Percentiles rank a stretch among this genome's conserved stretches.
Evolutionary conservation across 768 basidiomycete genomes (phyloP).

Genomic region (Hericium rajendrae): DNA sequence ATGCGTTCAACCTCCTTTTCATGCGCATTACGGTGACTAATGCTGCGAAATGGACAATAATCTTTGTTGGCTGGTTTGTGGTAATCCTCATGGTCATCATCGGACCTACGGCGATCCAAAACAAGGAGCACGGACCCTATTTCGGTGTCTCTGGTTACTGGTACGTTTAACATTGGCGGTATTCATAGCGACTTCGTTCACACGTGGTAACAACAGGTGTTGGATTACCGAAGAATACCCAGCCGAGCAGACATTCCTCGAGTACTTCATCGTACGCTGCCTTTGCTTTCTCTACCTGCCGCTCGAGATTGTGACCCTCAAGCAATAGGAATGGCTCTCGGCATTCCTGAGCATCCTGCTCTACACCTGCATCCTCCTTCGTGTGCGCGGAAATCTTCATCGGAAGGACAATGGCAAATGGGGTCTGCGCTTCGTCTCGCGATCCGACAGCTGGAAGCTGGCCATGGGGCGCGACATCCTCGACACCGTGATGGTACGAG

Average conservation of each 20-base stretch:
- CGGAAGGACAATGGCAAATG: slow-evolving; percentile 17
- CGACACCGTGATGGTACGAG: slow-evolving; percentile 22
- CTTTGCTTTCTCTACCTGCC: too few species aligned
- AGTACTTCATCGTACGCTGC: slow-evolving; percentile 34
- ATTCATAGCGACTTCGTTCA: background rate
- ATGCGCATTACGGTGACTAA: slow-evolving; percentile 21
- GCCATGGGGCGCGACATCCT: slow-evolving; percentile 23
- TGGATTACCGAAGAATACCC: slow-evolving; percentile 37
- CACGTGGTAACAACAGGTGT: slow-evolving; percentile 21
- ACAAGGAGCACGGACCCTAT: slow-evolving; percentile 26
- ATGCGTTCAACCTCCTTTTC: slow-evolving; percentile 32
- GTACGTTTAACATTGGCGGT: slow-evolving; percentile 15
- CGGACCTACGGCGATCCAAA: slow-evolving; percentile 30
- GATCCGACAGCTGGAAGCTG: slow-evolving; percentile 24
- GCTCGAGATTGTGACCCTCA: background rate
- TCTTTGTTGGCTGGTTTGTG: slow-evolving; percentile 28
- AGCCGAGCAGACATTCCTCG: slow-evolving; percentile 27
- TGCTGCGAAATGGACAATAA: slow-evolving; percentile 17
- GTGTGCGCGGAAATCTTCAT: slow-evolving; percentile 28
- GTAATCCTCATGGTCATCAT: slow-evolving; percentile 25
- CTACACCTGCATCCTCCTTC: slow-evolving; percentile 26
- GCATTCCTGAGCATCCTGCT: slow-evolving; percentile 23
- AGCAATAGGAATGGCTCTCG: slow-evolving; percentile 25
- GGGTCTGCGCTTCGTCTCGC: slow-evolving; percentile 23
- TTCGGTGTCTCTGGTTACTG: slow-evolving; percentile 36